Percentiles rank a stretch among this genome's conserved stretches.
phyloP scores from a whole-genome alignment of 1,284 basidiomycete genomes.

The Austropuccinia psidii region DNA sequence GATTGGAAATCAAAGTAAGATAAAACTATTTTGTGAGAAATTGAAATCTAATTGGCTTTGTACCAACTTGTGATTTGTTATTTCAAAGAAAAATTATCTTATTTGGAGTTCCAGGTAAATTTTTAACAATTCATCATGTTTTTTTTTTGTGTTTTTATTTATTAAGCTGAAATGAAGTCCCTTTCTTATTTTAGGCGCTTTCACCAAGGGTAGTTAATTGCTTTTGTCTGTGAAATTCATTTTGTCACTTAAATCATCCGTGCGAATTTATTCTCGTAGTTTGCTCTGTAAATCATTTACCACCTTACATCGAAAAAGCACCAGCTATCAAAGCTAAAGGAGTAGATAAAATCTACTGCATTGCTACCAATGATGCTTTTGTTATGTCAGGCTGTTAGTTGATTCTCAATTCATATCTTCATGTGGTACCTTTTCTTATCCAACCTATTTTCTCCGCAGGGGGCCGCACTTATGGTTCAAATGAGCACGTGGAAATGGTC shows the following conservation, averaged over 20 bases:
- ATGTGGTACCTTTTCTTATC: background rate
- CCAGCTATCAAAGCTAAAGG: constrained; percentile 27
- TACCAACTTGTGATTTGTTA: background rate
- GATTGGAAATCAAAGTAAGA: constrained; percentile 29
- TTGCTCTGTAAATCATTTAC: constrained; percentile 25
- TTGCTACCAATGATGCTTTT: constrained; percentile 27
- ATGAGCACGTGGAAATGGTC: constrained; percentile 32
- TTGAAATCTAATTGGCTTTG: background rate
- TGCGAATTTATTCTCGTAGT: background rate
- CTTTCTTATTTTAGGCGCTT: background rate
- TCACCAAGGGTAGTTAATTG: constrained; percentile 12
- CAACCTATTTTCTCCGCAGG: background rate
- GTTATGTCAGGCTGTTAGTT: constrained; percentile 34
- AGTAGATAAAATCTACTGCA: constrained; percentile 20
- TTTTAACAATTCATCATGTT: background rate
- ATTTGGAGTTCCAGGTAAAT: constrained; percentile 27
- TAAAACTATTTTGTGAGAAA: no score
- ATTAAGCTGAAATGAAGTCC: background rate
- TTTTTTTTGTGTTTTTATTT: background rate
- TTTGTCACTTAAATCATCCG: background rate
- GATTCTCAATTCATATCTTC: background rate
- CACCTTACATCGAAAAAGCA: constrained; percentile 13
- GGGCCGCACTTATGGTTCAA: constrained; percentile 14
- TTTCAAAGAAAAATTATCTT: constrained; percentile 27
- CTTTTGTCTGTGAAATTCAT: background rate